These are phyloP conservation scores for Thelonectria blattea DNA, from an alignment of 2,329 filamentous ascomycete species.

Conservation along the genomic window DNA sequence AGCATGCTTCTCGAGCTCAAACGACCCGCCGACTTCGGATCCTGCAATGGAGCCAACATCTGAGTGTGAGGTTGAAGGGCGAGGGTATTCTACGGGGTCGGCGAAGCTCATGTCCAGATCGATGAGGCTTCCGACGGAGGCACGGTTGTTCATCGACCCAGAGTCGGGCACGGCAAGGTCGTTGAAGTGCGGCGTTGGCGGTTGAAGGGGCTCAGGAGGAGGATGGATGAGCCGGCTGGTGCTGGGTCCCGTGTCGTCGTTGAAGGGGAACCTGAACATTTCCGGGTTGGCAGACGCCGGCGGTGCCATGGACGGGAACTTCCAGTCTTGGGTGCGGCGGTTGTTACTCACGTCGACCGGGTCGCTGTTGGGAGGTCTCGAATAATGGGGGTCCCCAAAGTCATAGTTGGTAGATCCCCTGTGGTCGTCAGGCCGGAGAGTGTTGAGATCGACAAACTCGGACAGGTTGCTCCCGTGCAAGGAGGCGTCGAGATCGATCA, in stretches of 20 bases:
- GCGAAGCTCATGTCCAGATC: constrained; percentile 62
- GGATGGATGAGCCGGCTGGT: constrained; percentile 56
- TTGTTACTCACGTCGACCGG: constrained; percentile 61
- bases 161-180: constrained; percentile 49
- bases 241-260: constrained; percentile 41
- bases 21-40: constrained; percentile 63
- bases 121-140: constrained; percentile 55
- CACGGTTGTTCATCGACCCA: constrained; percentile 46
- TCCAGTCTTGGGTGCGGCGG: constrained; percentile 62
- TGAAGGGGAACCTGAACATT: constrained; percentile 57
- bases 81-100: constrained; percentile 56
- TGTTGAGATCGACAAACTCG: constrained; percentile 66
- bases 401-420: constrained; percentile 57
- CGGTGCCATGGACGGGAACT: constrained; percentile 59
- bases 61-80: constrained; percentile 66
- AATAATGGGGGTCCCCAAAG: constrained; percentile 51
- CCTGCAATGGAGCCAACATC: constrained; percentile 62
- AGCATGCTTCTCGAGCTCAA: constrained; percentile 68
- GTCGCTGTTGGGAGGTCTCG: constrained; percentile 62
- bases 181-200: constrained; percentile 48
- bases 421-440: constrained; percentile 58
- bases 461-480: constrained; percentile 62
- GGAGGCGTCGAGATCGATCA: constrained; percentile 69
- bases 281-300: constrained; percentile 61
- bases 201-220: constrained; percentile 56